phyloP scores from a whole-genome alignment of 2,329 filamentous ascomycete genomes.

The Pseudogymnoascus sp. region DNA sequence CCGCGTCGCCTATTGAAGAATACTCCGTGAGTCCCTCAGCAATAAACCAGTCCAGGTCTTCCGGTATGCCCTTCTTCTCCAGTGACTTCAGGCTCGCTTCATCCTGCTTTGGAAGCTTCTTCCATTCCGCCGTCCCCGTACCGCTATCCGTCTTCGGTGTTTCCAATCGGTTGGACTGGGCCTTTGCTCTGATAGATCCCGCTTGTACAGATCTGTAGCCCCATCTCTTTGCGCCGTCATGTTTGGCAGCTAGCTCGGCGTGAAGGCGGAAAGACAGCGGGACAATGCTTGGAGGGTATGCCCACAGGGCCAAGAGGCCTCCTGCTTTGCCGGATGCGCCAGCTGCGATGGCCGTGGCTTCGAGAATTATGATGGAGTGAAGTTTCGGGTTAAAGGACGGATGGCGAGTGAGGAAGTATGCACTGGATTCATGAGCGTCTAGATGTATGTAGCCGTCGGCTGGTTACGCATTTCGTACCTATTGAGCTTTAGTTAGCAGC shows the following conservation, averaged over 20 bases:
- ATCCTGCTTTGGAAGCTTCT: constrained; percentile 29
- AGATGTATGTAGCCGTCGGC: not conserved
- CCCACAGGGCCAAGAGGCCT: constrained; percentile 79
- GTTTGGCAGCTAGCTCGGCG: constrained; percentile 66
- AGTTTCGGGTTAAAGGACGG: constrained; percentile 63
- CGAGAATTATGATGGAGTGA: constrained; percentile 74
- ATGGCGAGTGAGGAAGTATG: constrained; percentile 82
- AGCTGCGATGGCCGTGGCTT: constrained; percentile 72
- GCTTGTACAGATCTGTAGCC: constrained; percentile 53
- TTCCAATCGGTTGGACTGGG: constrained; percentile 23
- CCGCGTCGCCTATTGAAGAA: constrained; percentile 72
- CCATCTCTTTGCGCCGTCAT: constrained; percentile 68
- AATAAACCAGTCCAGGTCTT: constrained; percentile 75
- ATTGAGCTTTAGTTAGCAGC: not conserved
- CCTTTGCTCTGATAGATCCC: constrained; percentile 31
- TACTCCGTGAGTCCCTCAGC: constrained; percentile 57
- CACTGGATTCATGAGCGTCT: constrained; percentile 41
- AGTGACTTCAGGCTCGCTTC: constrained; percentile 11
- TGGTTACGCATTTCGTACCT: not conserved
- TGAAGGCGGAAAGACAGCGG: constrained; percentile 77
- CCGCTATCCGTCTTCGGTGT: constrained; percentile 32
- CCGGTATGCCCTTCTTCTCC: constrained; percentile 35
- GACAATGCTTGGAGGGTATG: constrained; percentile 74
- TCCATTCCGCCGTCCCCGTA: constrained; percentile 39
- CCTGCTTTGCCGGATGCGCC: constrained; percentile 90